Base-by-base conservation (phyloP, 768 basidiomycete species). In the Lactarius evosmus region DNA sequence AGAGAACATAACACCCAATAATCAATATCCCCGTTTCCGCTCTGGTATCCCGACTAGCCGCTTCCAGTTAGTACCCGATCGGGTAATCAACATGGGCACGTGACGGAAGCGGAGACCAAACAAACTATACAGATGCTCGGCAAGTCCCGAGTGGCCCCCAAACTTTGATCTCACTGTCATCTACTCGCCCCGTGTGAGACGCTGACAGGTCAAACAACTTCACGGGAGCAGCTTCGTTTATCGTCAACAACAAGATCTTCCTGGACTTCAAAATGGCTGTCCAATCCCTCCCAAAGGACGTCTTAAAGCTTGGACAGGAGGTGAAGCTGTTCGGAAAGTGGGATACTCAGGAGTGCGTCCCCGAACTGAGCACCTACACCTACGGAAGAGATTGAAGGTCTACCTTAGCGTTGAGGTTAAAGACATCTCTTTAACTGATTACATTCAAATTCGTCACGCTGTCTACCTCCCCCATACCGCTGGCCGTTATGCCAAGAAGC, bases 311-410 rank as follows among this genome's bases (percentile, higher is more conserved):
- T 70, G 90, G 87, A 67, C 83, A 83, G 76, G 91, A 93, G 71
- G 85, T 98, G 74, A 97, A 96, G 80, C 87, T 99, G 67, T 99
- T 99, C 75, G 95, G 94, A 74, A 95, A 95, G 82, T 99, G 97
- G 97, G 95, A 98, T 62, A 91, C 94, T 67, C 88, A 93, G 75
- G 95, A 94, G 95, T 97, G 83, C 78, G 93, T 83, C 30, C 12
- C 7, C 7, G 5, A 34, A 19, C 51, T 29, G 36, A 19, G 46
- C 32, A 22, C 49, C 7, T 50, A 7, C 38, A 54, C 32, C 16
- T 54, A 52, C 25, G 5, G 30, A 41, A 29, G 22, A 27, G n/a
- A 34, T 25, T 52, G 29, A 67, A 34, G 30, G 7, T 16, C 38
- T 25, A 30, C 34, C 16, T 46, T 70, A 96, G 95, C 76, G 91